Percentiles rank a stretch among this genome's conserved stretches.
Evolutionary conservation across 2,329 filamentous ascomycete genomes (phyloP).

Genomic region (Thelonectria discophora): DNA sequence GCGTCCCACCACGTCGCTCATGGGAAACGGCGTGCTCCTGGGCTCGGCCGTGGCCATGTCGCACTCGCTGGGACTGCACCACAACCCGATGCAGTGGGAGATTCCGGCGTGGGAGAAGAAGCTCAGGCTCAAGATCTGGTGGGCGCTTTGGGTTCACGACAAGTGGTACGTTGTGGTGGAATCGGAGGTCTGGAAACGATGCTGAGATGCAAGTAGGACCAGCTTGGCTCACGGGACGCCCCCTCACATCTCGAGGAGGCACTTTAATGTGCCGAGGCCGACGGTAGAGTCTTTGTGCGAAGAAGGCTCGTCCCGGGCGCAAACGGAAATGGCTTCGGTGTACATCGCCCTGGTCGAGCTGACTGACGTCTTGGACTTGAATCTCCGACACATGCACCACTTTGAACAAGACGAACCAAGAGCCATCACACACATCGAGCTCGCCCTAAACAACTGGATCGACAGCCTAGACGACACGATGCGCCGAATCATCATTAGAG

Average conservation of each 20-base stretch:
- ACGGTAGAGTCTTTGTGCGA: constrained; percentile 47
- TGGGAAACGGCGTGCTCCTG: constrained; percentile 63
- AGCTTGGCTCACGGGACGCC: constrained; percentile 64
- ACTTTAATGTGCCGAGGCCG: constrained; percentile 60
- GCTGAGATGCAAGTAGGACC: constrained; percentile 47
- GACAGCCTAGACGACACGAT: constrained; percentile 51
- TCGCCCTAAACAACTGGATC: constrained; percentile 54
- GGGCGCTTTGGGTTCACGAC: constrained; percentile 63
- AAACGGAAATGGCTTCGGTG: constrained; percentile 45
- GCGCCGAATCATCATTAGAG: constrained; percentile 53
- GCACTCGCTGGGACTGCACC: constrained; percentile 63
- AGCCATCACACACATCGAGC: constrained; percentile 48
- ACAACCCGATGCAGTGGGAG: constrained; percentile 61
- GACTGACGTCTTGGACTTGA: constrained; percentile 50
- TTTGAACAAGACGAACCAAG: constrained; percentile 43
- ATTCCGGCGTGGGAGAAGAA: constrained; percentile 61
- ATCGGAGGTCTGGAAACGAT: too few relatives aligned
- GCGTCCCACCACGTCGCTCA: constrained; percentile 66
- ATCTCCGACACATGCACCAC: constrained; percentile 48
- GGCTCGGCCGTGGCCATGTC: constrained; percentile 62
- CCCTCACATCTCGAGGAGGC: constrained; percentile 54
- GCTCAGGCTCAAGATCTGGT: constrained; percentile 64
- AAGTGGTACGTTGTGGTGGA: constrained; percentile 54
- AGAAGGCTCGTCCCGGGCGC: constrained; percentile 22
- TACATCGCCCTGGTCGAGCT: constrained; percentile 57